Evolutionary conservation across 441 rosid genomes (phyloP).

Genomic region (Iberis amara): DNA sequence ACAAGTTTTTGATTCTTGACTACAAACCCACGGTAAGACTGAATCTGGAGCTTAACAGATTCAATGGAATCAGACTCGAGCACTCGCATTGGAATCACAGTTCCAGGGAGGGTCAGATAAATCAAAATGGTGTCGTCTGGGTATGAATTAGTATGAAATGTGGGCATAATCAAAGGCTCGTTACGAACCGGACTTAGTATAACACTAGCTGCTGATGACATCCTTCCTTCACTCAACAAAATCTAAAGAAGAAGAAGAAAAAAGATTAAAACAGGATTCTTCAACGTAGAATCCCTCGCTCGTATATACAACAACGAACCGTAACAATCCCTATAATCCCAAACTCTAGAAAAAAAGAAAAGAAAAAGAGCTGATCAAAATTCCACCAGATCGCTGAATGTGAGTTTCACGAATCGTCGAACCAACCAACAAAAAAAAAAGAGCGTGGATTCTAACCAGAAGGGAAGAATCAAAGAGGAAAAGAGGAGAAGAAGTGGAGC

Average conservation of each 20-base stretch:
- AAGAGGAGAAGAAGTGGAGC: slow-evolving; percentile 23
- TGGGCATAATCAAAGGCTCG: too few relatives aligned
- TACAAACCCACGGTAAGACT: slow-evolving; percentile 61
- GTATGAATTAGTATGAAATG: slow-evolving; percentile 11
- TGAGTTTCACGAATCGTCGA: slow-evolving; percentile 1
- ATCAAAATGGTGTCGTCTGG: slow-evolving; percentile 51
- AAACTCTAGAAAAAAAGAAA: slow-evolving; percentile 14
- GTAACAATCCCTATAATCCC: slow-evolving; percentile 11
- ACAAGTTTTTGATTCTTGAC: slow-evolving; percentile 70
- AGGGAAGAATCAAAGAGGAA: slow-evolving; percentile 31
- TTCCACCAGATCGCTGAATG: not conserved
- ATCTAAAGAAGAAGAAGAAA: not conserved
- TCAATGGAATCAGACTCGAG: slow-evolving; percentile 59
- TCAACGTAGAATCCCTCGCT: slow-evolving; percentile 19
- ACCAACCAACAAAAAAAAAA: not conserved
- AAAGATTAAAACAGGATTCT: slow-evolving; percentile 9
- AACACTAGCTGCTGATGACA: slow-evolving; percentile 60
- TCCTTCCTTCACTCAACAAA: slow-evolving; percentile 19
- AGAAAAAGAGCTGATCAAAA: slow-evolving; percentile 18
- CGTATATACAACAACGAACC: slow-evolving; percentile 17
- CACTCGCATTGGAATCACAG: slow-evolving; percentile 51
- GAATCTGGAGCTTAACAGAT: slow-evolving; percentile 64
- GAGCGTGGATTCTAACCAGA: slow-evolving; percentile 33
- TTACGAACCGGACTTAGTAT: slow-evolving; percentile 26
- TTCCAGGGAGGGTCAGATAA: slow-evolving; percentile 38